These are phyloP conservation scores for Termitomyces sp. DNA, from an alignment of 768 basidiomycete genomes.

Conservation along the genomic window DNA sequence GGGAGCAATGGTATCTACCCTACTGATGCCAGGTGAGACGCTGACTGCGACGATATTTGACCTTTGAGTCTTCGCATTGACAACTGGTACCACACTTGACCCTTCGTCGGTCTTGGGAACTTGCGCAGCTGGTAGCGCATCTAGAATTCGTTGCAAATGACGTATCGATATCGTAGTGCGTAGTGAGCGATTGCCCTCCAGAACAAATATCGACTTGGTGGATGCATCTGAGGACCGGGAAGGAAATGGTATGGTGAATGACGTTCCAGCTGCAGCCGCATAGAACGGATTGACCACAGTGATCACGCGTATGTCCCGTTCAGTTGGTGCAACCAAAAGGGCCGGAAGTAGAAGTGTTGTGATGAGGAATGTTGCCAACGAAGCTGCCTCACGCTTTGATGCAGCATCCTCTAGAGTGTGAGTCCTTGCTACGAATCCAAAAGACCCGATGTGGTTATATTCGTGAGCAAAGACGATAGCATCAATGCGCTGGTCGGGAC, in stretches of 20 bases:
- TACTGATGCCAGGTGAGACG: constrained; percentile 74
- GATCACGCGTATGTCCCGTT: constrained; percentile 87
- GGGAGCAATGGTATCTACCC: constrained; percentile 61
- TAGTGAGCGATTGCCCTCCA: constrained; percentile 62
- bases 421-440: constrained; percentile 20
- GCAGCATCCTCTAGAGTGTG: constrained; percentile 18
- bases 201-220: constrained; percentile 35
- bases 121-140: constrained; percentile 69
- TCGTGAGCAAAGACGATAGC: constrained; percentile 78
- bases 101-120: constrained; percentile 37
- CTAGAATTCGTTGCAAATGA: constrained; percentile 81
- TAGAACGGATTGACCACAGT: constrained; percentile 88
- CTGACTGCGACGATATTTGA: constrained; percentile 73
- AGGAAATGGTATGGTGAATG: constrained; percentile 24
- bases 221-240: constrained; percentile 7
- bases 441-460: constrained; percentile 57
- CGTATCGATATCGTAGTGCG: constrained; percentile 59
- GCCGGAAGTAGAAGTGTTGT: constrained; percentile 75
- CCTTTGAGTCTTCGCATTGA: constrained; percentile 38
- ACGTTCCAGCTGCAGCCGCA: constrained; percentile 60
- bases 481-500: constrained; percentile 66
- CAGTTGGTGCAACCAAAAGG: constrained; percentile 77
- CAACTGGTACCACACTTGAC: constrained; percentile 30
- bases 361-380: constrained; percentile 73
- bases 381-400: constrained; percentile 39